Evolutionary conservation across 2,329 filamentous ascomycete species (phyloP), one percentile per base, ranked within the genome.

Genomic region (Karstenula rhodostoma): DNA sequence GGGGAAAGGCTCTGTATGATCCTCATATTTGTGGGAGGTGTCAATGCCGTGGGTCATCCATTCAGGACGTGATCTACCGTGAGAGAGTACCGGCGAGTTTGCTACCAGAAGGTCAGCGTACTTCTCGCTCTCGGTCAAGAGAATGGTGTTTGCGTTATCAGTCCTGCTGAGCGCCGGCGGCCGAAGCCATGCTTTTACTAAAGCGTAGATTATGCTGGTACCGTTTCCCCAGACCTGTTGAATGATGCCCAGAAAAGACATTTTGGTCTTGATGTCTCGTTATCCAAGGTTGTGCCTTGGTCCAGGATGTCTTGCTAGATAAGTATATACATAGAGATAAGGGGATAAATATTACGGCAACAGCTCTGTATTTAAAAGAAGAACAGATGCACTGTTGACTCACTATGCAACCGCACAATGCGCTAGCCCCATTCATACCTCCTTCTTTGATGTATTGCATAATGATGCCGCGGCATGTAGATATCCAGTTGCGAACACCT

Each of bases 1-100:
- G 6, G 33, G 49, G 22, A 52, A 52, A n/a, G 29, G 8, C 47
- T 49, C 48, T 12, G n/a, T 23, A 17, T 40, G 48, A 32, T 51
- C 19, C 19, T 51, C 32, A 9, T 37, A 37, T 7, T 4, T 7
- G 12, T 42, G 15, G 12, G 10, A 8, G 6, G 23, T 8, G n/a
- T 2, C 5, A 23, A 29, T n/a, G 15, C 35, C 35, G 22, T 29
- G 35, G 1, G 32, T n/a, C 29, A 51, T 37, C 48, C 32, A 51
- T 3, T 4, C 7, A 10, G 32, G 48, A 10, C 32, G 8, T 3
- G 29, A 37, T 13, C 48, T 23, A 23, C 32, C 17, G 19, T 23
- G 13, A 13, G 22, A 12, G 15, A 13, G 25, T 33, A 1, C n/a
- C 10, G n/a, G 27, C 10, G 29, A 29, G 8, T 17, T 29, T 12